Percentiles rank a stretch among this genome's conserved stretches.
These are phyloP conservation scores for Kwoniella sp. DNA, from an alignment of 768 basidiomycete species.

Conservation along the genomic window DNA sequence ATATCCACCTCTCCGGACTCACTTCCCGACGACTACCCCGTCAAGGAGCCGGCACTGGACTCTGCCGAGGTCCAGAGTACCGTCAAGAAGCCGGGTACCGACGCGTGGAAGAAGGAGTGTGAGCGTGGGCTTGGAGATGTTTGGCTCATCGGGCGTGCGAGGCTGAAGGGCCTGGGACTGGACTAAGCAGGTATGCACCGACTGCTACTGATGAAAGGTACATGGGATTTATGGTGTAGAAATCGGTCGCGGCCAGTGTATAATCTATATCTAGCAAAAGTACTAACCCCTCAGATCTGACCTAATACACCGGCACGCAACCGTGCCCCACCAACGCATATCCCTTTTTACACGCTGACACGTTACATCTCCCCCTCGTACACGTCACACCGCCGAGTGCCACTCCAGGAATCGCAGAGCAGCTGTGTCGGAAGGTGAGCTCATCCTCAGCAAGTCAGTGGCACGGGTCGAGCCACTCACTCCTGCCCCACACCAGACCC, in stretches of 20 bases:
- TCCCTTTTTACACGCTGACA: constrained; percentile 11
- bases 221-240: neutral
- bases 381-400: constrained; percentile 11
- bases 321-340: constrained; percentile 4
- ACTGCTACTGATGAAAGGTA: neutral
- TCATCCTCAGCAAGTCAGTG: neutral
- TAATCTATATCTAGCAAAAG: neutral
- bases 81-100: constrained; percentile 26
- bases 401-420: neutral
- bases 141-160: constrained; percentile 62
- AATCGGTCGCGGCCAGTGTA: too few species aligned
- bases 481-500: neutral
- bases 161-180: constrained; percentile 18
- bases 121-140: constrained; percentile 69
- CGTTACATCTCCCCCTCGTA: constrained; percentile 3
- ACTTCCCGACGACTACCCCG: constrained; percentile 20
- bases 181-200: constrained; percentile 4
- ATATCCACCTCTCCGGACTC: constrained; percentile 24
- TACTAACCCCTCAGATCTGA: neutral
- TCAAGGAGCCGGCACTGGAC: constrained; percentile 50
- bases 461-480: neutral
- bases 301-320: constrained; percentile 3
- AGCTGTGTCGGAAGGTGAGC: neutral
- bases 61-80: constrained; percentile 5
- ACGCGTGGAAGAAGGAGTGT: constrained; percentile 65